Base-by-base conservation (phyloP, 805 yeast genomes). In the Ogataea paraovalis region DNA sequence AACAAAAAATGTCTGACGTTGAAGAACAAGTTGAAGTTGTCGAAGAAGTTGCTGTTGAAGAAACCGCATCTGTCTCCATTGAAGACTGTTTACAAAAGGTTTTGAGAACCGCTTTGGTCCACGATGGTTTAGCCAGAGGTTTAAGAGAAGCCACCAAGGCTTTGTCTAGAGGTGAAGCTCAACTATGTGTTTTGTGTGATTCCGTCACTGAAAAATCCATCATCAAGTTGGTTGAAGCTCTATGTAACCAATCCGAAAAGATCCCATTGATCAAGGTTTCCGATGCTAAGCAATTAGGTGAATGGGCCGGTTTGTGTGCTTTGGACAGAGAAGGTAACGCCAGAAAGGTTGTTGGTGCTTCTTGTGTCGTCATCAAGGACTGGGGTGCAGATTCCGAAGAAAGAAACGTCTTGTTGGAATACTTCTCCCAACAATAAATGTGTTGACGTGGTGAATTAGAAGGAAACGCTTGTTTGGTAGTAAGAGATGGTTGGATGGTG, bases 121-220 rank as follows among this genome's bases (percentile, higher is more conserved):
- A 90, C 82, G 97, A 92, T 75, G 99, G 99, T 79, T 88, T 94
- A 78, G 98, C 98, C 75, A 92, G 99, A 83, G 99, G 99, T 85
- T 85, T 94, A 76, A 94, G 98, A 85, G 99, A 94, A 83, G 95
- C 98, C 64, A 88, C 97, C 71, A 94, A 94, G 87, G 98, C 97
- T 76, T 83, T 94, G 65, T 82, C 96, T 70, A 82, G 89, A 76
- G 89, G 96, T 75, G 95, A 91, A 79, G 99, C 97, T 66, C 96
- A 92, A 79, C 82, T 94, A 74, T 86, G 91, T 80, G 96, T 94
- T 71, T 82, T 94, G 67, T 90, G 96, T 78, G 97, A 92, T 80
- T 83, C 98, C 64, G 97, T 94, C 73, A 94, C 97, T 69, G 99
- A 94, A 84, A 95, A 82, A 68, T 84, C 94, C 65, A 94, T 94